Evolutionary conservation across 2,329 filamentous ascomycete genomes (phyloP).

Genomic region (Rhynchosporium graminicola): DNA sequence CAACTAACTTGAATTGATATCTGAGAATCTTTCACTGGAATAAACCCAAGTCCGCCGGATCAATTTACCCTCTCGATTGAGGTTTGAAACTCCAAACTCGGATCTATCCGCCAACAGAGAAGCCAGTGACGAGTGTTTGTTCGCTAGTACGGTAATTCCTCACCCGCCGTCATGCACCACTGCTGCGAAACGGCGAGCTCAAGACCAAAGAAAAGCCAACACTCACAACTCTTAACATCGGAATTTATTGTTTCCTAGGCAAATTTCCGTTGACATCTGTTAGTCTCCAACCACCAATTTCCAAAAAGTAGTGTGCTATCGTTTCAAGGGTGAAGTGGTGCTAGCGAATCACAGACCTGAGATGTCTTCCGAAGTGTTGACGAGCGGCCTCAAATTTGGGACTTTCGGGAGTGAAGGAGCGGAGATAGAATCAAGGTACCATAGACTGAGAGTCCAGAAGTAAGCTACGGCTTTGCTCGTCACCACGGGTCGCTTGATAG

Average conservation of each 20-base stretch:
- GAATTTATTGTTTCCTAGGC: too few species aligned
- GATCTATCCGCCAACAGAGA: too few species aligned
- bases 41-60: background rate
- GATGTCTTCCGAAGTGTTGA: conserved; percentile 11
- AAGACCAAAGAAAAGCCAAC: conserved; percentile 1
- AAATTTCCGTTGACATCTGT: background rate
- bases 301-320: conserved; percentile 2
- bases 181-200: background rate
- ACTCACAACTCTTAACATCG: background rate
- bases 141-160: background rate
- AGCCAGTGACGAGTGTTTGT: too few species aligned
- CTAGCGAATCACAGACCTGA: background rate
- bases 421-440: background rate
- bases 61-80: background rate
- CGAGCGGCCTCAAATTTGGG: conserved; percentile 4
- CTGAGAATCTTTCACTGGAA: too few species aligned
- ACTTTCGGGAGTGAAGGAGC: conserved; percentile 3
- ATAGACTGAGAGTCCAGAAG: conserved; percentile 1
- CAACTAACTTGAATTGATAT: too few species aligned
- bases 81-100: background rate
- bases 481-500: conserved; percentile 8
- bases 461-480: conserved; percentile 3
- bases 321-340: conserved; percentile 2
- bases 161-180: conserved; percentile 2
- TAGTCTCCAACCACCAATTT: background rate